phyloP scores from a whole-genome alignment of 371 early-diverging fungal species.

The Nematocida sp. region DNA sequence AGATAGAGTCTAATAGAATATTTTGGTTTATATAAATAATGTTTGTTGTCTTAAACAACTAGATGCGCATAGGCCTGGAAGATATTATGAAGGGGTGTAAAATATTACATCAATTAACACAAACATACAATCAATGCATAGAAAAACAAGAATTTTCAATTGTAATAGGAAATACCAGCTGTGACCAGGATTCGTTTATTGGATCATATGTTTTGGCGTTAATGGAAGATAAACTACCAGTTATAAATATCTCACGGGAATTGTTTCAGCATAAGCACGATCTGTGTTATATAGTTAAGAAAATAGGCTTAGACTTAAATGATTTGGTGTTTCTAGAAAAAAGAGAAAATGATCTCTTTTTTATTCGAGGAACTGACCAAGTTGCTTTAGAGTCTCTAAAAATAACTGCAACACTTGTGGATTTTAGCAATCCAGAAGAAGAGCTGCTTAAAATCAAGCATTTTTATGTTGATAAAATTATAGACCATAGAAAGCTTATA shows the following conservation, averaged over 20 bases:
- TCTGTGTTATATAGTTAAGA: slow-evolving; percentile 49
- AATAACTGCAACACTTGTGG: slow-evolving; percentile 5
- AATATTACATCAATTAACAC: slow-evolving; percentile 46
- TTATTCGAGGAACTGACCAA: background rate
- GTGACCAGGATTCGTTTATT: slow-evolving; percentile 67
- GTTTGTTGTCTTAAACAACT: no score
- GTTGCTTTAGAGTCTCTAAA: background rate
- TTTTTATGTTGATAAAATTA: slow-evolving; percentile 13
- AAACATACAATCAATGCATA: slow-evolving; percentile 35
- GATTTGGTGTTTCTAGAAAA: slow-evolving; percentile 66
- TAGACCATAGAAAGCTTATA: slow-evolving; percentile 5
- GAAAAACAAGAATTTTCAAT: slow-evolving; percentile 36
- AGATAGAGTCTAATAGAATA: no score
- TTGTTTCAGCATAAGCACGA: slow-evolving; percentile 64
- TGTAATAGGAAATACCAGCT: slow-evolving; percentile 64
- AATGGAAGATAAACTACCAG: slow-evolving; percentile 61
- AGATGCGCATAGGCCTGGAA: background rate
- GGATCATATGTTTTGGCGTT: slow-evolving; percentile 61
- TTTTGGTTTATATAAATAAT: no score
- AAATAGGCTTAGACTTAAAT: slow-evolving; percentile 56
- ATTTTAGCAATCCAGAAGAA: slow-evolving; percentile 21
- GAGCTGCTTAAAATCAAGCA: background rate
- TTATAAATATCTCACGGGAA: slow-evolving; percentile 65
- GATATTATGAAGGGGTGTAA: background rate
- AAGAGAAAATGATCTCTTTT: background rate